Evolutionary conservation across 257 asterid species (phyloP).

Genomic region (Solanum infundibuliforme): DNA sequence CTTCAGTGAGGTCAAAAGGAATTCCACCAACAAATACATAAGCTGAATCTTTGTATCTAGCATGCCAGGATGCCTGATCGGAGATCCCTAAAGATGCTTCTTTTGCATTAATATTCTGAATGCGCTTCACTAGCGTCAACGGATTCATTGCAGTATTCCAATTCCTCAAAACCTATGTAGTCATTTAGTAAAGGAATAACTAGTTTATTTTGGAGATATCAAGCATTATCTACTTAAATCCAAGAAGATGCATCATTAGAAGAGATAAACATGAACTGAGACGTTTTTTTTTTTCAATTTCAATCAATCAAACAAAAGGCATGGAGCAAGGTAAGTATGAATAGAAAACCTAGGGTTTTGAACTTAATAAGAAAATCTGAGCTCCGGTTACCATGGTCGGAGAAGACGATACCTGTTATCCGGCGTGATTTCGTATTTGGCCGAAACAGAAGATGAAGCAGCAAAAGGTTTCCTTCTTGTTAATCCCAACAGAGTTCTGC

Average conservation of each 20-base stretch:
- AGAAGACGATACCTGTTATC: background rate
- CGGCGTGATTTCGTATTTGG: background rate
- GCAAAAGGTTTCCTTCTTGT: background rate
- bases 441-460: background rate
- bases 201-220: background rate
- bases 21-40: slow-evolving; percentile 81
- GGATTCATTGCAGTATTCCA: slow-evolving; percentile 55
- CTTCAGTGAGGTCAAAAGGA: slow-evolving; percentile 91
- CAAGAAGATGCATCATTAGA: background rate
- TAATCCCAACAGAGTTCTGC: background rate
- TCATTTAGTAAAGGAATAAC: background rate
- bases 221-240: background rate
- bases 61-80: slow-evolving; percentile 92
- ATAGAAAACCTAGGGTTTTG: background rate
- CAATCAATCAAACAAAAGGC: background rate
- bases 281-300: background rate
- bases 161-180: background rate
- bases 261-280: background rate
- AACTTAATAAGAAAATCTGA: background rate
- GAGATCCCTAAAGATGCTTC: slow-evolving; percentile 85
- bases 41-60: slow-evolving; percentile 87
- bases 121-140: slow-evolving; percentile 80
- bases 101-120: slow-evolving; percentile 62
- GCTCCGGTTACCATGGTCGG: background rate
- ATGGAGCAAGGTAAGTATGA: background rate